Conservation (phyloP, 495 filamentous ascomycete species). For the Choiromyces venosus region DNA sequence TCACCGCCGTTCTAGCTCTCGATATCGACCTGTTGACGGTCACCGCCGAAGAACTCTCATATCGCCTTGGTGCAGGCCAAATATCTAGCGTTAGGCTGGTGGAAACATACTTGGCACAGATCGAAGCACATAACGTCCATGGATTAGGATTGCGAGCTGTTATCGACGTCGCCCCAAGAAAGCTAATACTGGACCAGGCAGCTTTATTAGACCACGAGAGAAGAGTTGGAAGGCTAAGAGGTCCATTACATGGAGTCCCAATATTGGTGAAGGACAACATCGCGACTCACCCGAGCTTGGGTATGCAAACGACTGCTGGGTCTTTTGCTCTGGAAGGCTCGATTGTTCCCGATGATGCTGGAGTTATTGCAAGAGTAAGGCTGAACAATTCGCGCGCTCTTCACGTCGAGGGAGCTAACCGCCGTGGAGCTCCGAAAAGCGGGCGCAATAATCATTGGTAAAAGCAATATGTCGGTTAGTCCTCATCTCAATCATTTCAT, state of each 20-base stretch:
- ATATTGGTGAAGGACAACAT: slow-evolving; percentile 44
- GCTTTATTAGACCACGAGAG: slow-evolving; percentile 38
- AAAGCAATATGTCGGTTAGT: slow-evolving; percentile 45
- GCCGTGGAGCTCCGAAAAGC: slow-evolving; percentile 43
- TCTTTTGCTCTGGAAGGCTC: slow-evolving; percentile 41
- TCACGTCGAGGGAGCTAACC: background rate
- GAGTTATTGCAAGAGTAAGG: slow-evolving; percentile 35
- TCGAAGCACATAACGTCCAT: slow-evolving; percentile 46
- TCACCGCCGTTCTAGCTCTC: background rate
- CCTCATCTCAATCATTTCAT: background rate
- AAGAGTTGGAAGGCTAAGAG: slow-evolving; percentile 23
- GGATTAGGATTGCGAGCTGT: slow-evolving; percentile 43
- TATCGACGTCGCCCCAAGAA: slow-evolving; percentile 43
- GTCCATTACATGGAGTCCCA: slow-evolving; percentile 41
- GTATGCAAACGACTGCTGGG: slow-evolving; percentile 51
- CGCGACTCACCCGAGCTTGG: slow-evolving; percentile 43
- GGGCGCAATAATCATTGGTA: slow-evolving; percentile 50
- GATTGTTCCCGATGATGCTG: slow-evolving; percentile 39
- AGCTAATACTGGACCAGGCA: slow-evolving; percentile 41
- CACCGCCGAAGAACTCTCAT: slow-evolving; percentile 47
- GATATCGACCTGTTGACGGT: slow-evolving; percentile 44
- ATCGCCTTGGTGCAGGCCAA: slow-evolving; percentile 42
- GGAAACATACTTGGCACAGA: slow-evolving; percentile 50
- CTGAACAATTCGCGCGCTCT: background rate
- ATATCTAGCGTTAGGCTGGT: slow-evolving; percentile 50